These are phyloP conservation scores for Nidularia sp. DNA, from an alignment of 768 basidiomycete species.

Conservation along the genomic window DNA sequence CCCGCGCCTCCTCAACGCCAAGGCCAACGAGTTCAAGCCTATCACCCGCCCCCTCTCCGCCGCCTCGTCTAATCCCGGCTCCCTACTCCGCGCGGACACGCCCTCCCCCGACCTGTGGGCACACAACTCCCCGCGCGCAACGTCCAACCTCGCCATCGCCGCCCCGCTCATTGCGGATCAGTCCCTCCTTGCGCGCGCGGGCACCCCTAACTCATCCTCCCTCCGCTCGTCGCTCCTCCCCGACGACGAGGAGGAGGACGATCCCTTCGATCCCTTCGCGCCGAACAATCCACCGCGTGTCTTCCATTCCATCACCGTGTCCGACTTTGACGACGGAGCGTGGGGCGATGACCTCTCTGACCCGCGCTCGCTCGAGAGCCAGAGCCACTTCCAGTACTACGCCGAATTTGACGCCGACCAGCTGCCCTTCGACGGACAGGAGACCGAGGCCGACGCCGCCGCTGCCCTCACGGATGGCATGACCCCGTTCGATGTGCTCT, in stretches of 20 bases:
- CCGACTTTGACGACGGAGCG: slow-evolving; percentile 59
- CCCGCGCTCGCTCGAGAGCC: slow-evolving; percentile 36
- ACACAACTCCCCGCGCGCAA: slow-evolving; percentile 63
- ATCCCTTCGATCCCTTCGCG: slow-evolving; percentile 79
- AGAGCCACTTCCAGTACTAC: slow-evolving; percentile 18
- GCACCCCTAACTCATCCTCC: slow-evolving; percentile 61
- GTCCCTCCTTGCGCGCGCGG: slow-evolving; percentile 42
- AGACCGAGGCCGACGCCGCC: slow-evolving; percentile 36
- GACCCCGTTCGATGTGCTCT: slow-evolving; percentile 96
- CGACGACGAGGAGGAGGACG: slow-evolving; percentile 70
- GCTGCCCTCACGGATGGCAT: slow-evolving; percentile 82
- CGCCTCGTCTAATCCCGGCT: slow-evolving; percentile 57
- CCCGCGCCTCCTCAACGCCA: slow-evolving; percentile 83
- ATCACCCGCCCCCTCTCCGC: slow-evolving; percentile 78
- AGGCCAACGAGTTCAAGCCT: slow-evolving; percentile 86
- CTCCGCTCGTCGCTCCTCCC: slow-evolving; percentile 61
- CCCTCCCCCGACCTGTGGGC: slow-evolving; percentile 92
- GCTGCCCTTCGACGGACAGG: slow-evolving; percentile 14
- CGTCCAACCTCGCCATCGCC: slow-evolving; percentile 87
- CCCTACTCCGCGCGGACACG: slow-evolving; percentile 63
- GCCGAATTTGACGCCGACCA: slow-evolving; percentile 12
- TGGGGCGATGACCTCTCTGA: slow-evolving; percentile 46
- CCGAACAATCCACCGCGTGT: slow-evolving; percentile 45
- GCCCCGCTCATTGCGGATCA: slow-evolving; percentile 82
- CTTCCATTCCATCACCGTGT: slow-evolving; percentile 59